These are phyloP conservation scores for Botryotinia convoluta DNA, from an alignment of 2,329 filamentous ascomycete species.

Conservation along the genomic window DNA sequence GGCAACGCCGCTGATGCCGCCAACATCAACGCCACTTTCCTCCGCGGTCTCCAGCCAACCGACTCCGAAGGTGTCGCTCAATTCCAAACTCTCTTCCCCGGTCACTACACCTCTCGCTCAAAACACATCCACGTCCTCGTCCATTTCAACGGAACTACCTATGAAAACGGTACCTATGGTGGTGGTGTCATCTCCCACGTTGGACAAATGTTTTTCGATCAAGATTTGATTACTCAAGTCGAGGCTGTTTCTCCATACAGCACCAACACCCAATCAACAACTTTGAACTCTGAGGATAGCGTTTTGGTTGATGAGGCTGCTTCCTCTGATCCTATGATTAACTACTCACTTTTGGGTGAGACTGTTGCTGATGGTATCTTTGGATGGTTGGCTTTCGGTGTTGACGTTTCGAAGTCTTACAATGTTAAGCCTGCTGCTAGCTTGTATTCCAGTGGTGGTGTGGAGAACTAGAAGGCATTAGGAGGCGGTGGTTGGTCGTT, in stretches of 20 bases:
- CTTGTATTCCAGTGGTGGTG: slow-evolving; percentile 2
- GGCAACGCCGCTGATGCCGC: slow-evolving; percentile 41
- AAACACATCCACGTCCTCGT: slow-evolving; percentile 31
- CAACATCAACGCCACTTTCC: slow-evolving; percentile 43
- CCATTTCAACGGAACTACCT: slow-evolving; percentile 43
- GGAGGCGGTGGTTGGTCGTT: neutral
- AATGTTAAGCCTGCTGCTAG: neutral
- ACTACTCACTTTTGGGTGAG: slow-evolving; percentile 11
- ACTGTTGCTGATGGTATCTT: slow-evolving; percentile 16
- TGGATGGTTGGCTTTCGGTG: slow-evolving; percentile 17
- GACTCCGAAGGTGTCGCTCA: slow-evolving; percentile 44
- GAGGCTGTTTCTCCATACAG: slow-evolving; percentile 48
- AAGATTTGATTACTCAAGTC: slow-evolving; percentile 53
- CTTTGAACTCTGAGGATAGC: slow-evolving; percentile 48
- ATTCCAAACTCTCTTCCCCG: slow-evolving; percentile 31
- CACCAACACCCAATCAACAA: slow-evolving; percentile 47
- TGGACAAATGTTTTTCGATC: slow-evolving; percentile 64
- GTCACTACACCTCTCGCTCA: neutral
- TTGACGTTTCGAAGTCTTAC: neutral
- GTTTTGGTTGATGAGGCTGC: slow-evolving; percentile 4
- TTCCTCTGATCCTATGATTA: slow-evolving; percentile 10
- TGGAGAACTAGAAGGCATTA: neutral
- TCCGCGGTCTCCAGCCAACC: slow-evolving; percentile 44
- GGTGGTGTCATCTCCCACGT: slow-evolving; percentile 54
- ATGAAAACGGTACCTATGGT: slow-evolving; percentile 22